Evolutionary conservation across 257 asterid genomes (phyloP).

Genomic region (Solanum sitiens): DNA sequence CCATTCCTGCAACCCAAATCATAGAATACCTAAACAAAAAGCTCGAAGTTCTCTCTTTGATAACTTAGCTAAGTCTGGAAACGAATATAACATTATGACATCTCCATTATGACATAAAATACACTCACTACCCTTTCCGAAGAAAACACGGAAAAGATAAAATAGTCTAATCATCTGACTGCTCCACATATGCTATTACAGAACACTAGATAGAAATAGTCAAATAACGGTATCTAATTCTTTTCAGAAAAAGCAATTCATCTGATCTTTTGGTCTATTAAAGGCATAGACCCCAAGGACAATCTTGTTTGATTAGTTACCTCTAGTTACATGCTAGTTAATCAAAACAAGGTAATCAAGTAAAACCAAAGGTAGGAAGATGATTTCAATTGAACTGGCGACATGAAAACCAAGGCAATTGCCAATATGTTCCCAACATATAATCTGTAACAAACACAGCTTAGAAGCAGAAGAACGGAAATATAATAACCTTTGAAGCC

Average conservation of each 20-base stretch:
- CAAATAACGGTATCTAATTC: not conserved
- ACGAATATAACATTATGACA: not conserved
- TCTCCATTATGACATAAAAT: not conserved
- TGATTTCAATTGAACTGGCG: not conserved
- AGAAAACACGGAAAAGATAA: not conserved
- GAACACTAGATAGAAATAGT: not conserved
- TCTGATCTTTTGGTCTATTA: not conserved
- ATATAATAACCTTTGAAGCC: slow-evolving; percentile 77
- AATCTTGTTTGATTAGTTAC: not conserved
- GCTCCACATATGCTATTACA: not conserved
- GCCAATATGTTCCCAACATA: not conserved
- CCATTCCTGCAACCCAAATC: slow-evolving; percentile 70
- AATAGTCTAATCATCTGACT: not conserved
- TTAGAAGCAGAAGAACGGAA: not conserved
- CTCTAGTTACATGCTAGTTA: not conserved
- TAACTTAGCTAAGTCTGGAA: not conserved
- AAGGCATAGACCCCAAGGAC: not conserved
- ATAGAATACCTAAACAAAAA: not conserved
- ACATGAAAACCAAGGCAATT: not conserved
- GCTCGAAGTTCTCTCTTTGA: not conserved
- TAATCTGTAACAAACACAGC: not conserved
- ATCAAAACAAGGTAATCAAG: not conserved
- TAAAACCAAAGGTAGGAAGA: not conserved
- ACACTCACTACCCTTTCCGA: not conserved
- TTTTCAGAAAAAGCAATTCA: not conserved